Percentiles rank a stretch among this genome's conserved stretches.
These are phyloP conservation scores for Diddensiella caesifluorescens DNA, from an alignment of 805 yeast genomes.

Conservation along the genomic window DNA sequence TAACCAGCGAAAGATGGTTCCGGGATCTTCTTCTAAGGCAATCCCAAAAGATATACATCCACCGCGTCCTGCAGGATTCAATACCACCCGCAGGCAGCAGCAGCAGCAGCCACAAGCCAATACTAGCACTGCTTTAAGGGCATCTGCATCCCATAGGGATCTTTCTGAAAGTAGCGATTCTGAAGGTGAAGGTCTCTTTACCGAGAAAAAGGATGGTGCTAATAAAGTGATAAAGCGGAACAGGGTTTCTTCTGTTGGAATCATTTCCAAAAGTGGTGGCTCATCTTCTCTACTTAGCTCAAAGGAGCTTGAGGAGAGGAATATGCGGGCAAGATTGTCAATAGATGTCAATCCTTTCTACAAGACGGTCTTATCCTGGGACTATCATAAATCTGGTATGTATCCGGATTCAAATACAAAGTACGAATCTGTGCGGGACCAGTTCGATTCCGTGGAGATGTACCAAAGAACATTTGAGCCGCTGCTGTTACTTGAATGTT, in stretches of 20 bases:
- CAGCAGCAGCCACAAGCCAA: constrained; percentile 22
- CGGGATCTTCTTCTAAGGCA: constrained; percentile 2
- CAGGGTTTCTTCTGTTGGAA: constrained; percentile 5
- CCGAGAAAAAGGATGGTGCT: constrained; percentile 29
- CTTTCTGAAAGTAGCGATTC: constrained; percentile 37
- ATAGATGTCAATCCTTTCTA: constrained; percentile 77
- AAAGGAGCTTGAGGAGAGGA: constrained; percentile 18
- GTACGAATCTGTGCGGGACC: constrained; percentile 47
- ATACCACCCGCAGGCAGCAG: constrained; percentile 27
- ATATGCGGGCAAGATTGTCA: constrained; percentile 69
- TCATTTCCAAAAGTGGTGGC: not conserved
- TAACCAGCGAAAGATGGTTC: constrained; percentile 10
- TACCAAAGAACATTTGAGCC: constrained; percentile 74
- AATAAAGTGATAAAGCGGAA: constrained; percentile 21
- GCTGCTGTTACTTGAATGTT: constrained; percentile 77
- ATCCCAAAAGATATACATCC: constrained; percentile 36
- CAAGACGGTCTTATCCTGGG: constrained; percentile 67
- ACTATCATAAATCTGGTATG: constrained; percentile 51
- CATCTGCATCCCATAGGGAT: constrained; percentile 19
- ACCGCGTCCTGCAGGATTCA: constrained; percentile 47
- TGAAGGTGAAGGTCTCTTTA: constrained; percentile 37
- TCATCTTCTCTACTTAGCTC: constrained; percentile 8
- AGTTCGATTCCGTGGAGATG: constrained; percentile 54
- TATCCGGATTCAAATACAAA: constrained; percentile 43
- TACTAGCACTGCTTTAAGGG: constrained; percentile 21